A percentile compares a stretch with the other conserved stretches of the same genome.
These are phyloP conservation scores for Willaertia magna DNA, from an alignment of 208 protist species.

Conservation along the genomic window DNA sequence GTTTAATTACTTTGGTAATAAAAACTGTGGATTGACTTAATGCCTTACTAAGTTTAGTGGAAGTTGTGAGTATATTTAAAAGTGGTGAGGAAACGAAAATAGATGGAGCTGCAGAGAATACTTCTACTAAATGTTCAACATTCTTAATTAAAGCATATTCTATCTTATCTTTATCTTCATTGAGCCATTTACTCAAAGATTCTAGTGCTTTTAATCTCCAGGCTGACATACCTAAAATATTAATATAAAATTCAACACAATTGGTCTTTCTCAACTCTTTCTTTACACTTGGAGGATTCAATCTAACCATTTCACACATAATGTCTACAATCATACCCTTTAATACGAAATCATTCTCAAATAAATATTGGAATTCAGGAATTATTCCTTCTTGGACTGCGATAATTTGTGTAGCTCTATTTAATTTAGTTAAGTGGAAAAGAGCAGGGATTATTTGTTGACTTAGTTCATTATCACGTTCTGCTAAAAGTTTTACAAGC, in stretches of 20 bases:
- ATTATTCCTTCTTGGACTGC: slow-evolving; percentile 45
- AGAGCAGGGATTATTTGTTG: slow-evolving; percentile 48
- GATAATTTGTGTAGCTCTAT: slow-evolving; percentile 42
- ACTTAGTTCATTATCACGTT: slow-evolving; percentile 34
- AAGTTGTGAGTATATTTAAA: background rate
- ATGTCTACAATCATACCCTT: slow-evolving; percentile 34
- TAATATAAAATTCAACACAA: background rate
- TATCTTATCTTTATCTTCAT: background rate
- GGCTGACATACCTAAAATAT: background rate
- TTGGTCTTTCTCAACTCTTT: background rate
- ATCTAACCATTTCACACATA: background rate
- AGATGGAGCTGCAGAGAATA: background rate
- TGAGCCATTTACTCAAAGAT: background rate
- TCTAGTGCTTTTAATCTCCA: background rate
- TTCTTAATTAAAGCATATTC: background rate
- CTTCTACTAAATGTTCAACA: background rate
- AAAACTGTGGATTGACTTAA: background rate
- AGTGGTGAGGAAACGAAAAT: background rate
- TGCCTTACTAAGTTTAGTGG: background rate
- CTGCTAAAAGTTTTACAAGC: slow-evolving; percentile 27
- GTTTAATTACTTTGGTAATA: background rate
- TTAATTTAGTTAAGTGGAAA: slow-evolving; percentile 45
- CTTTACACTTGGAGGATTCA: background rate
- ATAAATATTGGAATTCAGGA: slow-evolving; percentile 44
- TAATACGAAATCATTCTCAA: slow-evolving; percentile 31